Evolutionary conservation across 495 filamentous ascomycete species (phyloP), one percentile per base, ranked within the genome.

Genomic region (Cenococcum geophilum): DNA sequence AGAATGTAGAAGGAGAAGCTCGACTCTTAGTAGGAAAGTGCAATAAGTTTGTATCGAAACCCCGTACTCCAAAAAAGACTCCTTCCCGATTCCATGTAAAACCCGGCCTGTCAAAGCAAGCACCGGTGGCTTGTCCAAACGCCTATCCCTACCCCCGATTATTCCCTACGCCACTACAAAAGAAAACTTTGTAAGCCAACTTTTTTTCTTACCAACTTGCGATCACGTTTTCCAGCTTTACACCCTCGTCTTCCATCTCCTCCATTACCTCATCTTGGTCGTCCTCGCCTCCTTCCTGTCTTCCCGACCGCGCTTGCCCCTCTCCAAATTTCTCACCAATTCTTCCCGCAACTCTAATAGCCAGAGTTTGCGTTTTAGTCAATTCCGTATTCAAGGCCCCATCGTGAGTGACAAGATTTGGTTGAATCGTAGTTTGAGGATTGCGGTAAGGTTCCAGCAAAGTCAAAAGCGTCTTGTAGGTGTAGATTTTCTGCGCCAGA

Each of bases 351-450:
- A 92, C 86, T 48, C 88, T 79, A 20, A 85, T 83, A 47, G 88
- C 82, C 60, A 95, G 75, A 71, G 89, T 81, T 40, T 86, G 80
- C 84, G 89, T 92, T 64, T 80, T 84, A 68, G 87, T 83, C 63
- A 95, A 68, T 72, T 95, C 90, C 43, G 78, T 75, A 62, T 83
- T 82, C 22, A 95, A 70, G 64, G 86, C 83, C n/a, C 86, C 86
- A 71, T 89, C 85, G 47, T 82, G 80, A 14, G 83, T 87, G 10
- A 90, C 79, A 18, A 95, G 75, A 72, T 92, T 95, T 22, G 85
- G 84, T 67, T 95, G 89, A 23, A 95, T 81, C 48, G 77, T 78
- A 37, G 76, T 68, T 51, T 77, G 75, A 0, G 82, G 78, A 5
- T 81, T 70, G 36, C 77, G 66, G 61, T 89, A 87, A 0, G 83